Conservation (phyloP, 23 red algal species). For the Gracilaria vermiculophylla region DNA sequence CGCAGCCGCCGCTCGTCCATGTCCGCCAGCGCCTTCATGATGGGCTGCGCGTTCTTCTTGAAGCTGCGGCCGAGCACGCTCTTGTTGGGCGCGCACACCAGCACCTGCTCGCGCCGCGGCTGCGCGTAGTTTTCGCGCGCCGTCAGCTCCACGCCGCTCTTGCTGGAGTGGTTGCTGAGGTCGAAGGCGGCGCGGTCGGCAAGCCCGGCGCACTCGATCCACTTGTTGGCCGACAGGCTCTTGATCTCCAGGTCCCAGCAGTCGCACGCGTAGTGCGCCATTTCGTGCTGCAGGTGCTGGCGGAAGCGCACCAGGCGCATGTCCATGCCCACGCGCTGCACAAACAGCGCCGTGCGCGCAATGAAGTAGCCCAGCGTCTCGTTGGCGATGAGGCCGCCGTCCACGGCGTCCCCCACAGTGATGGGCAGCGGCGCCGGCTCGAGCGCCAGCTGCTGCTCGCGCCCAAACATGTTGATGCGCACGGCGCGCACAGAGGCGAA, state of each 20-base stretch:
- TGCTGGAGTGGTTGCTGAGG: slow-evolving; percentile 75
- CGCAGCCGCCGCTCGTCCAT: slow-evolving; percentile 42
- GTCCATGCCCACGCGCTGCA: slow-evolving; percentile 79
- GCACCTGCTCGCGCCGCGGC: slow-evolving; percentile 28
- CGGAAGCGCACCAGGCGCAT: slow-evolving; percentile 90
- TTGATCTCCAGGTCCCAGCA: slow-evolving; percentile 99
- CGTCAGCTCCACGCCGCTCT: slow-evolving; percentile 70
- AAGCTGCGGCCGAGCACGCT: slow-evolving; percentile 79
- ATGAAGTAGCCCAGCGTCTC: slow-evolving; percentile 99
- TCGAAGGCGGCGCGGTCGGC: slow-evolving; percentile 95
- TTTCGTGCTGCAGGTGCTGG: slow-evolving; percentile 96
- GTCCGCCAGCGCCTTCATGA: slow-evolving; percentile 76
- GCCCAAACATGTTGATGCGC: slow-evolving; percentile 72
- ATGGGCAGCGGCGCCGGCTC: slow-evolving; percentile 48
- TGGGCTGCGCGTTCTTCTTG: slow-evolving; percentile 69
- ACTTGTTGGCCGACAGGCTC: slow-evolving; percentile 70
- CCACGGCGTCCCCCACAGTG: slow-evolving; percentile 77
- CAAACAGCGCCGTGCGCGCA: slow-evolving; percentile 78
- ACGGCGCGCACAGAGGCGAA: slow-evolving; percentile 65
- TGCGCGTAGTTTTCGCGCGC: slow-evolving; percentile 81
- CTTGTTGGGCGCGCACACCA: slow-evolving; percentile 78
- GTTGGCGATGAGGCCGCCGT: slow-evolving; percentile 73
- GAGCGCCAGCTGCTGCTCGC: slow-evolving; percentile 71
- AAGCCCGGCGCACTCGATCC: slow-evolving; percentile 97
- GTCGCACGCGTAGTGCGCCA: slow-evolving; percentile 98